Evolutionary conservation across 768 basidiomycete genomes (phyloP), one percentile per base, ranked within the genome.

Genomic region (Lactarius vividus): DNA sequence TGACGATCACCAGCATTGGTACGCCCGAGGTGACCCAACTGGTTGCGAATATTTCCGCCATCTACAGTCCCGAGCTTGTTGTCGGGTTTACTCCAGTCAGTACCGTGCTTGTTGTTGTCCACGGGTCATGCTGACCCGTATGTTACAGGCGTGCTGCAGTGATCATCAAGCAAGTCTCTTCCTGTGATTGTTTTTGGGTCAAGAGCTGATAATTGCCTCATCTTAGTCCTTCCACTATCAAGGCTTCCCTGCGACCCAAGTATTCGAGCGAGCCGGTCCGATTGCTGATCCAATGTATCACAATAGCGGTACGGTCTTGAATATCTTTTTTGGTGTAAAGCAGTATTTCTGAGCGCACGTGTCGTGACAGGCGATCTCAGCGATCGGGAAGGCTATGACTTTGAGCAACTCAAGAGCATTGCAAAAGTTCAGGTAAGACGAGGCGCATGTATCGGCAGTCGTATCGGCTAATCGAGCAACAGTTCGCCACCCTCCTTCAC

Each of bases 251-350:
- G 84, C 94, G 0, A 92, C 92, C 0, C 89, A 92, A 70, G 85
- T 96, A 20, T 96, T 94, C 72, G 94, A 96, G 73, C 87, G 92
- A 54, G 90, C 88, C 0, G 94, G 92, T 7, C 85, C 84, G 11
- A 94, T 97, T 73, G 86, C 82, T 20, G 94, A 94, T 74, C 92
- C 92, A 11, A 91, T 91, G 88, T 94, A 94, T 73, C 91, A 94
- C 75, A 92, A 91, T 74, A 88, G 87, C 72, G 87, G 89, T 86
- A 66, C 33, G 69, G 42, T n/a, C 20, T n/a, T 42, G 11, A 33
- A 20, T 35, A 6, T 56, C 31, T 39, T 9, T 10, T 40, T 35
- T n/a, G n/a, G n/a, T 54, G 18, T 23, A 40, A 58, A 44, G 15
- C 33, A 28, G 26, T 37, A 9, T 33, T 23, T 55, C 60, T 64